A percentile compares a stretch with the other conserved stretches of the same genome.
Evolutionary conservation across 306 rosid species (phyloP).

Genomic region (Inga leiocalycina): DNA sequence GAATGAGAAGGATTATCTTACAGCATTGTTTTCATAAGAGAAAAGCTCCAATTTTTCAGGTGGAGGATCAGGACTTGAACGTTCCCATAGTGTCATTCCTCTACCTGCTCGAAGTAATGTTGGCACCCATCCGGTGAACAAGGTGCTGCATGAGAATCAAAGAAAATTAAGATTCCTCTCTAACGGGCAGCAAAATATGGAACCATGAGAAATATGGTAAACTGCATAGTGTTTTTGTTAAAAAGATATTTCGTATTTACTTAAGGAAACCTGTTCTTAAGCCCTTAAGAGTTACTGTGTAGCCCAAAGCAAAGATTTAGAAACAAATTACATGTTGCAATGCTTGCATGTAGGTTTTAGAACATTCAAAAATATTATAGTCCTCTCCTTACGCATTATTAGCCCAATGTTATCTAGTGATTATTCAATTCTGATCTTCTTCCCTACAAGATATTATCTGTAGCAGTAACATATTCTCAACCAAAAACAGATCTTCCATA

Average conservation of each 20-base stretch:
- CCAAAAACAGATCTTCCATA: neutral
- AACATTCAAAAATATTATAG: neutral
- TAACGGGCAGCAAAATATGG: slow-evolving; percentile 14
- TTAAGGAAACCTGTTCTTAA: neutral
- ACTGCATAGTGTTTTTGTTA: slow-evolving; percentile 2
- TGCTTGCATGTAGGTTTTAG: slow-evolving; percentile 5
- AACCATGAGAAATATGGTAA: neutral
- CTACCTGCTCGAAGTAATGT: slow-evolving; percentile 86
- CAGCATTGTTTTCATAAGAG: slow-evolving; percentile 87
- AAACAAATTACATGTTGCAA: neutral
- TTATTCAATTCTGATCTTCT: slow-evolving; percentile 23
- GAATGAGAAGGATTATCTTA: slow-evolving; percentile 36
- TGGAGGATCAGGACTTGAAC: slow-evolving; percentile 59
- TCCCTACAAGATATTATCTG: slow-evolving; percentile 13
- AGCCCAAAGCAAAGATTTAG: slow-evolving; percentile 18
- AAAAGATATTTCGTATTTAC: neutral
- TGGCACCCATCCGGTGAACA: slow-evolving; percentile 93
- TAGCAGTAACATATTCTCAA: neutral
- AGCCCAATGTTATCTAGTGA: slow-evolving; percentile 18
- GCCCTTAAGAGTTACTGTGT: neutral
- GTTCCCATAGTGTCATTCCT: slow-evolving; percentile 88
- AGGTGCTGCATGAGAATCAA: slow-evolving; percentile 57
- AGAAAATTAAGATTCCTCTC: slow-evolving; percentile 3
- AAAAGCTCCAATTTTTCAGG: slow-evolving; percentile 75
- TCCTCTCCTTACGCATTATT: neutral